Conservation (phyloP, 2,329 filamentous ascomycete species). For the Trichoderma harzianum region DNA sequence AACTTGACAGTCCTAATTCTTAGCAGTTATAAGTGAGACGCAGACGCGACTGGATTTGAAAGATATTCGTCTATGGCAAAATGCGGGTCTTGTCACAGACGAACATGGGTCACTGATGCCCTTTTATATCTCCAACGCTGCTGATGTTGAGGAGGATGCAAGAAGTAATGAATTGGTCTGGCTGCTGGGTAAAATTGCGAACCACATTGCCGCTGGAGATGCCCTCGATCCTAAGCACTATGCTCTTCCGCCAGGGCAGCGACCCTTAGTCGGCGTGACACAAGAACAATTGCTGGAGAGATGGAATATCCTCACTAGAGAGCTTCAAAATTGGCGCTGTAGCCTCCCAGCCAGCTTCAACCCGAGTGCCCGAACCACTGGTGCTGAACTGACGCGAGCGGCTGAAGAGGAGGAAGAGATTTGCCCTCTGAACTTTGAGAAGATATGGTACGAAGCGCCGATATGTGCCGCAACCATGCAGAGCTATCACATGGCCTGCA, state of each 20-base stretch:
- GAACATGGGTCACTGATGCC: slow-evolving; percentile 5
- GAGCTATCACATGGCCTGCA: slow-evolving; percentile 12
- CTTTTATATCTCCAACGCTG: not conserved
- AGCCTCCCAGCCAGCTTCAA: slow-evolving; percentile 4
- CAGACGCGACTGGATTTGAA: slow-evolving; percentile 1
- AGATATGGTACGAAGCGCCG: slow-evolving; percentile 12
- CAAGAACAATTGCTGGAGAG: slow-evolving; percentile 5
- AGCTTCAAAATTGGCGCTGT: slow-evolving; percentile 3
- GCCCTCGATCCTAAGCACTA: slow-evolving; percentile 3
- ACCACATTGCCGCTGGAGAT: slow-evolving; percentile 2
- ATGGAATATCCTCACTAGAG: not conserved
- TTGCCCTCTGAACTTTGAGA: not conserved
- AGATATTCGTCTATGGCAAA: slow-evolving; percentile 10
- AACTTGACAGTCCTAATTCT: not conserved
- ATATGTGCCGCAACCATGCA: slow-evolving; percentile 14
- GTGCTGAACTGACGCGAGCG: not conserved
- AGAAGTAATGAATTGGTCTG: slow-evolving; percentile 8
- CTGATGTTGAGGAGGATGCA: not conserved
- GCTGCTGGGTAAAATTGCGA: slow-evolving; percentile 6
- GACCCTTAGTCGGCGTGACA: slow-evolving; percentile 1
- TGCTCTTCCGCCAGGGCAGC: not conserved
- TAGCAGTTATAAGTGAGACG: slow-evolving; percentile 4
- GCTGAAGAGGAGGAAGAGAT: not conserved
- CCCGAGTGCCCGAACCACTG: not conserved
- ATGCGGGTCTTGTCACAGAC: slow-evolving; percentile 5